Evolutionary conservation across 768 basidiomycete genomes (phyloP), one percentile per base, ranked within the genome.

Genomic region (Lentinula detonsa): DNA sequence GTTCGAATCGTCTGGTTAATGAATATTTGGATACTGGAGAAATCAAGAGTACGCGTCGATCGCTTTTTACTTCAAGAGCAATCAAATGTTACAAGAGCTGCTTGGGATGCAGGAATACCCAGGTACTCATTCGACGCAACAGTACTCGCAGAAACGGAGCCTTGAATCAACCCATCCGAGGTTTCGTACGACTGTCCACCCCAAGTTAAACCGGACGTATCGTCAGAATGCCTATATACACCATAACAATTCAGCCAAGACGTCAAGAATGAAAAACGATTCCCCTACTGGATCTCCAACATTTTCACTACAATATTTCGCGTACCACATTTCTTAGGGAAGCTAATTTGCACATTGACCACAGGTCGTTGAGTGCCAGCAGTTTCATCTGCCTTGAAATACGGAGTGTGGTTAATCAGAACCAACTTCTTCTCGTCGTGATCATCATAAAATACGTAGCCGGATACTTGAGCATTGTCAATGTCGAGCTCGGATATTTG

Each of bases 201-300:
- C 72, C 74, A 72, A 0, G 69, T 76, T 52, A 76, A 6, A n/a
- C 62, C 62, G 45, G 28, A 42, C 3, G 70, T 75, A 63, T 81
- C 83, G 60, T 82, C 78, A 1, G 84, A 79, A 62, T 78, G 73
- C 15, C 80, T 84, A 16, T 3, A 43, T 10, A n/a, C 28, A 5
- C 15, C 18, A 11, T 4, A 39, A 7, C 5, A n/a, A 33, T 6
- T 16, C 4, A 23, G n/a, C 6, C 31, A 18, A 46, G 3, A 57
- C 53, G 11, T 46, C 13, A 46, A 31, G n/a, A 31, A 35, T 8
- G 49, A 39, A 31, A 33, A 33, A 50, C 57, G 15, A n/a, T 43
- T n/a, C n/a, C 65, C 74, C 60, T 64, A 83, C 82, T 72, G 70
- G 51, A 85, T 80, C 3, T 70, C 64, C n/a, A 86, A 72, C 42